Base-by-base conservation (phyloP, 768 basidiomycete species). In the Mrakia blollopis region DNA sequence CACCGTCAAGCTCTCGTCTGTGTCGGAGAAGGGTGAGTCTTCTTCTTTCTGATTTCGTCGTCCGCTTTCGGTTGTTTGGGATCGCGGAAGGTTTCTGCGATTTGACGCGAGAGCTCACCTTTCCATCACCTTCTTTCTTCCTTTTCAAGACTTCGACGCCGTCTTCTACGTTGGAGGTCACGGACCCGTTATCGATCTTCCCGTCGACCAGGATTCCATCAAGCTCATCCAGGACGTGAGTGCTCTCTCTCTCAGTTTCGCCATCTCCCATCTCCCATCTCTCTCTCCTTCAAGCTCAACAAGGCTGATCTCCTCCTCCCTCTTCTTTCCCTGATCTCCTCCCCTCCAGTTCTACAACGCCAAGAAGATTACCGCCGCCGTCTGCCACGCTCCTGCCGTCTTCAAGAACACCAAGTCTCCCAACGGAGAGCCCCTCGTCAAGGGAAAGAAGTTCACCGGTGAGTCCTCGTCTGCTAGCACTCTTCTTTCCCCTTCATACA, bases 1-100 rank as follows among this genome's bases (percentile, higher is more conserved):
- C 74, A 95, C 91, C 80, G 95, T 95, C 23, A 93, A 96, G 80
- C 89, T 99, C 73, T 94, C 95, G 83, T 85, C 87, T 3, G 87
- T 98, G 18, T 88, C 87, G 79, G 87, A 89, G n/a, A 85, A 87
- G 79, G 47, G 47, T 50, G 47, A 50, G 47, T 50, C 16, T 3
- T 4, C 16, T 18, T 6, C 44, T 18, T 18, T 50, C 47, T 50
- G 47, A 4, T 18, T 2, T 16, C 16, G 47, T 50, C 47, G 47
- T 18, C 47, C 18, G 10, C 18, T 41, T 41, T 41, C n/a, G n/a
- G n/a, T n/a, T n/a, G n/a, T n/a, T n/a, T n/a, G n/a, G n/a, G n/a
- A n/a, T n/a, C n/a, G n/a, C n/a, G n/a, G n/a, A n/a, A n/a, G n/a
- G n/a, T n/a, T n/a, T n/a, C n/a, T n/a, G n/a, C 11, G 44, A 44